Conservation (phyloP, 2,329 filamentous ascomycete genomes). For the Trichoderma endophyticum region DNA sequence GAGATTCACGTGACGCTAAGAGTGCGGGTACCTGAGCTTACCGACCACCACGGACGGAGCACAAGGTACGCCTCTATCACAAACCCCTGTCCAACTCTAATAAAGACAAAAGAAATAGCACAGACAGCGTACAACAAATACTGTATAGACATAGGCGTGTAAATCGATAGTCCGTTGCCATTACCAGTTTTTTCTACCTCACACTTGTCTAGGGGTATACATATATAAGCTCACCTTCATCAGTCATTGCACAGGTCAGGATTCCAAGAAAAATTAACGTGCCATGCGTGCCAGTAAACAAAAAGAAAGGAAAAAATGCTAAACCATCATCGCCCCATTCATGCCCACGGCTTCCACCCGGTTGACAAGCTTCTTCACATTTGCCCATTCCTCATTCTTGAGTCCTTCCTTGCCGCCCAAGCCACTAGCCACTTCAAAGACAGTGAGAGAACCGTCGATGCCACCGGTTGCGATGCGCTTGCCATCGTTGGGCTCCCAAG, state of each 20-base stretch:
- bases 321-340: constrained; percentile 45
- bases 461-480: constrained; percentile 85
- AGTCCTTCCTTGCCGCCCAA: constrained; percentile 80
- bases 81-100: not conserved
- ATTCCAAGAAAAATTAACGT: constrained; percentile 8
- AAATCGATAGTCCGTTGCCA: not conserved
- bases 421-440: constrained; percentile 86
- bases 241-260: constrained; percentile 8
- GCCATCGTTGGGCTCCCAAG: constrained; percentile 90
- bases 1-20: constrained; percentile 2
- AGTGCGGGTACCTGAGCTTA: not conserved
- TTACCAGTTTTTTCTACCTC: not conserved
- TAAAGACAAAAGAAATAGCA: not conserved
- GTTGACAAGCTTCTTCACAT: constrained; percentile 83
- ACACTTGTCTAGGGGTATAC: constrained; percentile 18
- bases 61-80: not conserved
- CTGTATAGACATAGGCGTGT: not conserved
- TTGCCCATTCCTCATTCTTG: constrained; percentile 86
- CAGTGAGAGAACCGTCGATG: constrained; percentile 82
- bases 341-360: constrained; percentile 64
- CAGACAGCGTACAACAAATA: not conserved
- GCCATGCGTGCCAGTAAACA: constrained; percentile 9
- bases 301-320: constrained; percentile 19
- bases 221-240: constrained; percentile 9
- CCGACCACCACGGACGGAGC: not conserved